Evolutionary conservation across 108 stramenopile species (phyloP).

Genomic region (Mediolabrus comicus): DNA sequence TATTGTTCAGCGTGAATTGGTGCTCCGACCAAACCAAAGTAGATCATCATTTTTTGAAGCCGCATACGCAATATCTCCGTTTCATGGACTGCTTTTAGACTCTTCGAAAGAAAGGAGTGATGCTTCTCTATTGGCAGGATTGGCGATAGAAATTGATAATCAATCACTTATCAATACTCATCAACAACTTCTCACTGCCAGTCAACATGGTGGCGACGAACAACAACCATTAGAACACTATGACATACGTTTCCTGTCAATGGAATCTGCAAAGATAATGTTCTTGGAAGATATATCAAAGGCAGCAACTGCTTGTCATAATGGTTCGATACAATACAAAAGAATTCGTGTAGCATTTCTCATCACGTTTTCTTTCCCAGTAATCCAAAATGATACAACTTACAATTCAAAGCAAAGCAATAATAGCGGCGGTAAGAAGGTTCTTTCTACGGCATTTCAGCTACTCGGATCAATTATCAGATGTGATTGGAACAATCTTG

Average conservation of each 20-base stretch:
- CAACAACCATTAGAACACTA: too few relatives aligned
- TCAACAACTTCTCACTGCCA: not conserved
- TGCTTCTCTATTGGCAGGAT: conserved; percentile 40
- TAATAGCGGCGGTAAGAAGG: not conserved
- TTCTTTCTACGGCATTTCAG: conserved; percentile 47
- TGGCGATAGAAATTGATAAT: conserved; percentile 27
- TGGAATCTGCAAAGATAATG: not conserved
- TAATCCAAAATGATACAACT: not conserved
- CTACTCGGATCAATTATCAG: conserved; percentile 59
- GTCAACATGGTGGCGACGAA: not conserved
- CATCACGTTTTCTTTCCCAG: conserved; percentile 55
- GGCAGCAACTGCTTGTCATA: not conserved
- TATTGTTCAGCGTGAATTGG: not conserved
- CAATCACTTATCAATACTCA: not conserved
- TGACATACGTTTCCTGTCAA: conserved; percentile 30
- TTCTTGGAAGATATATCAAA: not conserved
- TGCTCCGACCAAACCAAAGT: not conserved
- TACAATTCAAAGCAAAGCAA: not conserved
- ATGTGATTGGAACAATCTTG: conserved; percentile 65
- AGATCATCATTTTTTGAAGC: not conserved
- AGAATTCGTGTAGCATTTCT: conserved; percentile 32
- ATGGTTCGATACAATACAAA: not conserved
- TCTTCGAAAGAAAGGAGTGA: conserved; percentile 5
- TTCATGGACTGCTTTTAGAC: not conserved
- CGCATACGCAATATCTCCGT: not conserved